A percentile compares a stretch with the other conserved stretches of the same genome.
Conservation (phyloP, 768 basidiomycete genomes). For the Rhodotorula paludigena region DNA sequence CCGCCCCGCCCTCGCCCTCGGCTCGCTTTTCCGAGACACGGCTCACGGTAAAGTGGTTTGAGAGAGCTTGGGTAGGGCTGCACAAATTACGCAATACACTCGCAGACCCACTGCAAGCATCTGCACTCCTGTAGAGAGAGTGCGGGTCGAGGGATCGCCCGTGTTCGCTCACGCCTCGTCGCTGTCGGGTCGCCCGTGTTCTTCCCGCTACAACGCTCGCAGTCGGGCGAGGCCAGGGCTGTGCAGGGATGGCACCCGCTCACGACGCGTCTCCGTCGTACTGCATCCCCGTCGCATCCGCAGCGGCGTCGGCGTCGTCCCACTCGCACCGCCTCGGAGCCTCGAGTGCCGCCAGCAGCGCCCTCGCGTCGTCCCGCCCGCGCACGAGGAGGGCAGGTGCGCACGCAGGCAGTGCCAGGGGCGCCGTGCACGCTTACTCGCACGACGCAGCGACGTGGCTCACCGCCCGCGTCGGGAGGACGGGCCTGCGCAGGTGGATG, state of each 20-base stretch:
- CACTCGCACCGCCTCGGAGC: background rate
- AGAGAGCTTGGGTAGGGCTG: no score
- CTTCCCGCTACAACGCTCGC: background rate
- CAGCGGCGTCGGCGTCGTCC: background rate
- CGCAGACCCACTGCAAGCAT: no score
- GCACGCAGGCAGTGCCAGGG: fast-evolving
- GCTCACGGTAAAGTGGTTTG: no score
- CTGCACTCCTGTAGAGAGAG: no score
- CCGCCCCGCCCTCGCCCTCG: no score
- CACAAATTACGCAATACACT: no score
- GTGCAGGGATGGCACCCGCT: background rate
- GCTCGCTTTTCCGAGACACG: no score
- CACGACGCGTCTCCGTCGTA: background rate
- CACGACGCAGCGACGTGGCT: background rate
- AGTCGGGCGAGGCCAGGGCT: background rate
- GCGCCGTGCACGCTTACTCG: no score
- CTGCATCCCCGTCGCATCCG: conserved; percentile 1
- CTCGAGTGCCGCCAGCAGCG: no score
- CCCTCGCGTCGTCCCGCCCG: background rate
- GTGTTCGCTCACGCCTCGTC: no score
- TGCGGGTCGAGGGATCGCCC: no score
- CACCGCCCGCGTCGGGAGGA: background rate
- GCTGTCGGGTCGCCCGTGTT: no score
- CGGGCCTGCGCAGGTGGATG: background rate
- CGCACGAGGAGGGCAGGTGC: background rate